These are phyloP conservation scores for Barnettozyma sucrosica DNA, from an alignment of 805 yeast species.

Conservation along the genomic window DNA sequence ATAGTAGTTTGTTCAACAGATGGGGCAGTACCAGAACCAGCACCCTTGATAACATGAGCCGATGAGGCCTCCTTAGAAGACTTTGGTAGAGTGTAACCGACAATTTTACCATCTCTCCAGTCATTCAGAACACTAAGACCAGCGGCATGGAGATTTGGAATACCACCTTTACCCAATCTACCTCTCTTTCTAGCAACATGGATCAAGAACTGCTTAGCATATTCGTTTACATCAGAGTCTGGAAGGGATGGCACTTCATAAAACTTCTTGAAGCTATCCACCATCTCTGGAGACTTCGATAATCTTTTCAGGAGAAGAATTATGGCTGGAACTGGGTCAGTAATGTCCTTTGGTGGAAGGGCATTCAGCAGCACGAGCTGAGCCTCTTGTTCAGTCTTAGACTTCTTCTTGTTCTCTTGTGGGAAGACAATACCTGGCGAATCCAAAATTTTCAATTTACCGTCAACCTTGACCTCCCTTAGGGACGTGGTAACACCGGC, in stretches of 20 bases:
- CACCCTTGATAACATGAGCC: slow-evolving; percentile 22
- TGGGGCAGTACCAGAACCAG: slow-evolving; percentile 29
- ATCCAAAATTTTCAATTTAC: slow-evolving; percentile 81
- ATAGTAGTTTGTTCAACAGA: slow-evolving; percentile 56
- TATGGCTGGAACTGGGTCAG: slow-evolving; percentile 81
- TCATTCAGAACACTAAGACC: slow-evolving; percentile 79
- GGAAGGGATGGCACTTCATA: slow-evolving; percentile 82
- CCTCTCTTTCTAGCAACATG: slow-evolving; percentile 93
- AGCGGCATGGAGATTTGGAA: slow-evolving; percentile 84
- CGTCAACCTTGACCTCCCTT: slow-evolving; percentile 89
- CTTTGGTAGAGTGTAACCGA: slow-evolving; percentile 84
- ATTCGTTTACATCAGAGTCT: slow-evolving; percentile 63
- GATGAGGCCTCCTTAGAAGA: slow-evolving; percentile 39
- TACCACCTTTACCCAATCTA: slow-evolving; percentile 85
- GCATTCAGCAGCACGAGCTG: slow-evolving; percentile 85
- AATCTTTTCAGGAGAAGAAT: slow-evolving; percentile 70
- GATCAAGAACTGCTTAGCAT: slow-evolving; percentile 79
- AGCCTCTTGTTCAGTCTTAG: slow-evolving; percentile 70
- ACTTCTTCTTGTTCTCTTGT: slow-evolving; percentile 44
- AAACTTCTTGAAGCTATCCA: slow-evolving; percentile 63
- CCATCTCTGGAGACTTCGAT: slow-evolving; percentile 68
- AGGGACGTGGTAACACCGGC: slow-evolving; percentile 95
- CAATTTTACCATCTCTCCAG: slow-evolving; percentile 94
- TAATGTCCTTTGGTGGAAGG: slow-evolving; percentile 76
- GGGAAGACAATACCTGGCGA: slow-evolving; percentile 99